A percentile compares a stretch with the other conserved stretches of the same genome.
Conservation (phyloP, 371 early-diverging fungal species). For the Mortierella sp. region DNA sequence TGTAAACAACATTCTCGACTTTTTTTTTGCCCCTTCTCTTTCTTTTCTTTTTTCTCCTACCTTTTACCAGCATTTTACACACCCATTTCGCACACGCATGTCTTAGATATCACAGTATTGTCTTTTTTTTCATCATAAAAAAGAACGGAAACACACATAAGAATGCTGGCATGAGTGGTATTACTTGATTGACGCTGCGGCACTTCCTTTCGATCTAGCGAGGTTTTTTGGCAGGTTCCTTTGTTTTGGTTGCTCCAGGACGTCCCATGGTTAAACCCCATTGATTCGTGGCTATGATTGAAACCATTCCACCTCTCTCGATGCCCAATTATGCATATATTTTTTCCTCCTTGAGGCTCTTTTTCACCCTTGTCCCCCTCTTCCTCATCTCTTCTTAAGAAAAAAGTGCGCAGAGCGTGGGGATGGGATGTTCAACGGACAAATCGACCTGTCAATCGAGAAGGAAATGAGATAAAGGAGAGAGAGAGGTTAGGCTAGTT, state of each 20-base stretch:
- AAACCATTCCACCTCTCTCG: no score
- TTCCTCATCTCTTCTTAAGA: not conserved
- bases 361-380: no score
- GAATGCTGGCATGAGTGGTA: not conserved
- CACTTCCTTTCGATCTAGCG: not conserved
- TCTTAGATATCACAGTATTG: slow-evolving; percentile 18
- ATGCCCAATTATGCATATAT: not conserved
- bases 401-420: not conserved
- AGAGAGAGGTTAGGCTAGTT: not conserved
- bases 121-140: slow-evolving; percentile 9
- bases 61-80: slow-evolving; percentile 8
- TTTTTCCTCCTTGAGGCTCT: not conserved
- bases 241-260: no score
- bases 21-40: not conserved
- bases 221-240: not conserved
- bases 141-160: not conserved
- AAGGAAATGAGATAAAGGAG: not conserved
- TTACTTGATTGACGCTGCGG: not conserved
- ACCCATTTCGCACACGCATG: slow-evolving; percentile 8
- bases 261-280: no score
- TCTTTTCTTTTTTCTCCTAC: not conserved
- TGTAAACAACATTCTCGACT: slow-evolving; percentile 25
- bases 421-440: not conserved
- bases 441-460: not conserved
- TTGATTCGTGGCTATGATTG: no score